Conservation (phyloP, 2,329 filamentous ascomycete genomes). For the Aspergillus flavus region DNA sequence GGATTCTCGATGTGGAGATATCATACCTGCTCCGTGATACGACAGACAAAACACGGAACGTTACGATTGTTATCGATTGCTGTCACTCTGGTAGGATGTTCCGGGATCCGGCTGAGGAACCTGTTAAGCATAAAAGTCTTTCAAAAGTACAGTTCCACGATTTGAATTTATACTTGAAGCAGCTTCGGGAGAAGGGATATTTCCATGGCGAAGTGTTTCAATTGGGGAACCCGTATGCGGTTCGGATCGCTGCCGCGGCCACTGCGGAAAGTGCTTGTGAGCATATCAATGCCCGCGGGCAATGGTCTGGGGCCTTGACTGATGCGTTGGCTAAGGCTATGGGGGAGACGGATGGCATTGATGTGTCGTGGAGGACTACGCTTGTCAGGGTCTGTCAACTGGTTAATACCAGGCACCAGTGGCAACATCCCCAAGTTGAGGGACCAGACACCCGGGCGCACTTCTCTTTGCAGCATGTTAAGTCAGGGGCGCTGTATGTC, state of each 20-base stretch:
- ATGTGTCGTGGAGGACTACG: constrained; percentile 6
- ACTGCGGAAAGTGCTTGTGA: constrained; percentile 5
- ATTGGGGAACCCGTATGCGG: constrained; percentile 3
- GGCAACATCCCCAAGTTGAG: constrained; percentile 4
- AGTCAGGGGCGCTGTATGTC: background rate
- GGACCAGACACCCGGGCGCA: constrained; percentile 2
- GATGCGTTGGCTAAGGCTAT: constrained; percentile 2
- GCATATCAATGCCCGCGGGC: background rate
- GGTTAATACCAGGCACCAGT: background rate
- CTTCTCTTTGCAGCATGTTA: constrained; percentile 1
- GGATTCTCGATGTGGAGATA: constrained; percentile 5
- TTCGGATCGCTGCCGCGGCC: constrained; percentile 4
- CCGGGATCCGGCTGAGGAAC: background rate
- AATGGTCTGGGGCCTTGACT: constrained; percentile 6
- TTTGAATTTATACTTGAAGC: background rate
- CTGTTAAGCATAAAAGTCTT: background rate
- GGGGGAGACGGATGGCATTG: background rate
- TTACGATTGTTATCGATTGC: constrained; percentile 8
- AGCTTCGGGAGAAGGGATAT: background rate
- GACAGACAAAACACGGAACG: constrained; percentile 5
- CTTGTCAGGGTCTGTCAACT: constrained; percentile 2
- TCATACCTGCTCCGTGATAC: constrained; percentile 2
- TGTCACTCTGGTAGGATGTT: constrained; percentile 4
- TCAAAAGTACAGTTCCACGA: background rate
- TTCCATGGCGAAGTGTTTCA: background rate